Conservation (phyloP, 1,284 basidiomycete genomes). For the Albatrellus sp. region DNA sequence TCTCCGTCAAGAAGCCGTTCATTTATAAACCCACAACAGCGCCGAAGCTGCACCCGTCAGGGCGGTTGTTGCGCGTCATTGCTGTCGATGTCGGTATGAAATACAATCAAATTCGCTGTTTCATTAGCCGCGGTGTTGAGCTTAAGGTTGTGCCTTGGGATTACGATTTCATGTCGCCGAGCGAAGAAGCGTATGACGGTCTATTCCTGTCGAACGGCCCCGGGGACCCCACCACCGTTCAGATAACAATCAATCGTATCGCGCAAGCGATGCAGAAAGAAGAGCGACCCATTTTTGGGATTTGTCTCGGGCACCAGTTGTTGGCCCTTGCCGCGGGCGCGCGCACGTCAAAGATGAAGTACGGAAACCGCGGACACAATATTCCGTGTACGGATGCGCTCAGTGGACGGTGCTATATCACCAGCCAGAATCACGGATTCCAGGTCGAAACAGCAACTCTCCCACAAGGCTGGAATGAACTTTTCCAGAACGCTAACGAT, state of each 20-base stretch:
- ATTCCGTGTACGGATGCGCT: constrained; percentile 94
- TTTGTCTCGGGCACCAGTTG: constrained; percentile 97
- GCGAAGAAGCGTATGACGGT: constrained; percentile 81
- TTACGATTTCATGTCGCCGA: constrained; percentile 75
- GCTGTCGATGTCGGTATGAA: constrained; percentile 99
- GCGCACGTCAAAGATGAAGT: constrained; percentile 96
- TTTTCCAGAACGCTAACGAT: constrained; percentile 97
- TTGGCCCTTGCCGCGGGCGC: constrained; percentile 93
- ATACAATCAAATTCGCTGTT: constrained; percentile 98
- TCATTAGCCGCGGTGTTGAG: constrained; percentile 87
- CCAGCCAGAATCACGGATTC: constrained; percentile 98
- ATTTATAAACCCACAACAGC: constrained; percentile 53
- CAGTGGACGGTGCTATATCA: constrained; percentile 96
- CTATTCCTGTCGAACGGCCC: constrained; percentile 98
- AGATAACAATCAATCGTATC: constrained; percentile 64
- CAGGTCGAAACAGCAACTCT: constrained; percentile 82
- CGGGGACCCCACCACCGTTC: constrained; percentile 87
- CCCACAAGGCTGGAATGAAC: constrained; percentile 80
- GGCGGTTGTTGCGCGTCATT: constrained; percentile 72
- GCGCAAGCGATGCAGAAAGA: constrained; percentile 60
- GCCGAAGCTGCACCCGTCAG: constrained; percentile 62
- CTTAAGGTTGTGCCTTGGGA: constrained; percentile 98
- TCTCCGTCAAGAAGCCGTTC: constrained; percentile 65
- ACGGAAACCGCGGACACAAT: constrained; percentile 98
- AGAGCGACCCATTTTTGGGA: constrained; percentile 91